Percentiles rank a stretch among this genome's conserved stretches.
These are phyloP conservation scores for Saturnispora besseyi DNA, from an alignment of 805 yeast genomes.

Conservation along the genomic window DNA sequence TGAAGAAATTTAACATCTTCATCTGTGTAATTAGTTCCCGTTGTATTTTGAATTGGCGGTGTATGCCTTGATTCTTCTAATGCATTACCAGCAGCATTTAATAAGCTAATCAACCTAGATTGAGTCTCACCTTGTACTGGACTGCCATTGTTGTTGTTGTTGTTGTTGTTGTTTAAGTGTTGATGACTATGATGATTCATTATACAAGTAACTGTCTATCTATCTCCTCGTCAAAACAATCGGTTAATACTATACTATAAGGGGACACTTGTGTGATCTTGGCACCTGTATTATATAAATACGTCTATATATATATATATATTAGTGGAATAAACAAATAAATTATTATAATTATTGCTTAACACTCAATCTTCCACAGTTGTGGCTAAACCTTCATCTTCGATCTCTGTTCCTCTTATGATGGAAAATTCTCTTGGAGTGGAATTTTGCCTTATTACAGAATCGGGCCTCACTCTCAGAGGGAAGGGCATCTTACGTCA, in stretches of 20 bases:
- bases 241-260: no score
- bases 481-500: not conserved
- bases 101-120: not conserved
- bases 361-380: not conserved
- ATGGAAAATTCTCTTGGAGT: no score
- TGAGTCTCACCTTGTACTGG: not conserved
- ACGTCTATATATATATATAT: no score
- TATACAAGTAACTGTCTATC: not conserved
- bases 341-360: no score
- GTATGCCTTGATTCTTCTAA: not conserved
- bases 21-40: constrained; percentile 17
- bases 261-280: no score
- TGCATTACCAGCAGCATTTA: not conserved
- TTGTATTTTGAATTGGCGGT: not conserved
- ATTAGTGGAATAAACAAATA: no score
- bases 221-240: no score
- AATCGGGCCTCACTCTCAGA: no score
- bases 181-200: not conserved
- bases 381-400: not conserved
- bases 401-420: not conserved
- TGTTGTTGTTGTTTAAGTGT: not conserved
- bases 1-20: constrained; percentile 49
- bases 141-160: not conserved
- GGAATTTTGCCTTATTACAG: no score
- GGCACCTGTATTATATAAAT: no score